Base-by-base conservation (phyloP, 441 rosid species). In the Populus tomentosa region DNA sequence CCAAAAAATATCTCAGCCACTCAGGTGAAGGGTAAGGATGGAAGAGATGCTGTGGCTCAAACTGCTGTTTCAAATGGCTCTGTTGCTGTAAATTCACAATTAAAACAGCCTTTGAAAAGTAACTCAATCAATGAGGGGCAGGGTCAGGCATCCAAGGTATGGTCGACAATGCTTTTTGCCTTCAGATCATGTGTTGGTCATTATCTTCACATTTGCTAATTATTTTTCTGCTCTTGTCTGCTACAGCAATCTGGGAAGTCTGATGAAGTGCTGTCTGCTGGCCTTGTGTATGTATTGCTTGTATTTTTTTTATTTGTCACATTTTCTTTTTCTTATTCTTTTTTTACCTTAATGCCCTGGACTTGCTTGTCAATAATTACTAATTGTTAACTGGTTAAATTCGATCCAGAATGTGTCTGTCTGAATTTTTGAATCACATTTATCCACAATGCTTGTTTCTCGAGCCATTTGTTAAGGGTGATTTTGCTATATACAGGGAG, bases 211-310 rank as follows among this genome's bases (percentile, higher is more conserved):
- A 62, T 59, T 78, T 73, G 70, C 82, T 91, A 72, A 82, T 76
- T 64, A 76, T 86, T 30, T 75, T 76, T 85, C 63, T 76, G 67
- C 30, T 77, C 77, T 75, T 80, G 36, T 83, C 77, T 82, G 78
- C 65, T 80, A 46, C 90, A 92, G 89, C 90, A 87, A 80, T 80
- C 88, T 78, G 90, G 79, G 83, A 92, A 91, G 79, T 81, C 90
- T 68, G 89, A 81, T 79, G 77, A 85, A 46, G 81, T 83, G 69
- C 56, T 75, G 26, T 78, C 91, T 71, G 92, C 87, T 81, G 87
- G 82, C 67, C 56, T 71, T 65, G 78, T 53, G 99, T 95, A 94
- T 76, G 92, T 82, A 42, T 77, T 74, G 40, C 32, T 74, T 74
- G 32, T 13, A 7, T 35, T 32, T 30, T 30, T 33, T 23, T 64